A percentile compares a stretch with the other conserved stretches of the same genome.
Conservation (phyloP, 345 rosid genomes). For the Eucalyptus brandiana region DNA sequence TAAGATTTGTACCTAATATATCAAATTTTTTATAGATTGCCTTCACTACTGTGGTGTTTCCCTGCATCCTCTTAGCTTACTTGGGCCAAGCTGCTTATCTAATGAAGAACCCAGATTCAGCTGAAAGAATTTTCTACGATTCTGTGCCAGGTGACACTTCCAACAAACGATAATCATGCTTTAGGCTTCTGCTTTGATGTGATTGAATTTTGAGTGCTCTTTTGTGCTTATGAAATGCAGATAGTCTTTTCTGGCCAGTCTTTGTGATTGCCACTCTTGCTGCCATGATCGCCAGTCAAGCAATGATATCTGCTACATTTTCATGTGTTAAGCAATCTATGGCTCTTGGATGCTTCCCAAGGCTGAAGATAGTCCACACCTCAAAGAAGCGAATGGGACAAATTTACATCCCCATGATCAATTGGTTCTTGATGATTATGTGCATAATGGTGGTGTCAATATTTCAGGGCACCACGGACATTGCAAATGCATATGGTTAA, state of each 20-base stretch:
- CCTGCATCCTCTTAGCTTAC: conserved; percentile 91
- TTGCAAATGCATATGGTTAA: conserved; percentile 96
- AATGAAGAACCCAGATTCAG: conserved; percentile 50
- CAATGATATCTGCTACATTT: conserved; percentile 99
- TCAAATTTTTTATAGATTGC: conserved; percentile 36
- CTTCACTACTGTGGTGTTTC: conserved; percentile 77
- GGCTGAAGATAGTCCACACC: conserved; percentile 92
- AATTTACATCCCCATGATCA: conserved; percentile 81
- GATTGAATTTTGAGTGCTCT: background rate
- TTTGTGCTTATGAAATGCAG: conserved; percentile 15
- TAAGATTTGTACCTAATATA: background rate
- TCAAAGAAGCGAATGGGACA: conserved; percentile 83
- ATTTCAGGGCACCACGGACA: conserved; percentile 77
- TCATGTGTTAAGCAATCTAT: conserved; percentile 91
- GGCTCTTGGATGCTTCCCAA: conserved; percentile 98
- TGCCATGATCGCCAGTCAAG: conserved; percentile 97
- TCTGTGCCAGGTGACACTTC: conserved; percentile 75
- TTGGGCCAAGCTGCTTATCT: conserved; percentile 95
- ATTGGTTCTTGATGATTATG: conserved; percentile 91
- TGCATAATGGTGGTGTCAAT: conserved; percentile 80
- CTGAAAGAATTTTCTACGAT: conserved; percentile 64
- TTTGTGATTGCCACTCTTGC: conserved; percentile 76
- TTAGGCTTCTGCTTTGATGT: background rate
- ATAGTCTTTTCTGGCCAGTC: conserved; percentile 82
- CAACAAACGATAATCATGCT: background rate